Percentiles rank a stretch among this genome's conserved stretches.
These are phyloP conservation scores for Exophiala aquamarina DNA, from an alignment of 2,329 filamentous ascomycete species.

Conservation along the genomic window DNA sequence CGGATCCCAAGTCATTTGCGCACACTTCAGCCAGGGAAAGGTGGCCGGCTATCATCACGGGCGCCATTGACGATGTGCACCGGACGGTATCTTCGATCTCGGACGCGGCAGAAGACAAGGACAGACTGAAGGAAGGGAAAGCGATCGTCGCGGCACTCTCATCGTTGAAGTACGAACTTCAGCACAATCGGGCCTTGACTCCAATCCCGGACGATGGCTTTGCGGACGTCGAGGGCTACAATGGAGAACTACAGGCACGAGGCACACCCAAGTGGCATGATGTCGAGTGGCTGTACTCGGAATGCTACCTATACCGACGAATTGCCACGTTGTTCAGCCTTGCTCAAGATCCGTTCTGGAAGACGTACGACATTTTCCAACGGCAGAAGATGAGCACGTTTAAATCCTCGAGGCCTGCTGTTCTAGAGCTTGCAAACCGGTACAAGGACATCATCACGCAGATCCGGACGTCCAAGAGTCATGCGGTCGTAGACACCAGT, in stretches of 20 bases:
- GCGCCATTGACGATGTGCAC: slow-evolving; percentile 93
- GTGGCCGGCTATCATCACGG: slow-evolving; percentile 93
- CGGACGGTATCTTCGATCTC: slow-evolving; percentile 53
- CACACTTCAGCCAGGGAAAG: slow-evolving; percentile 79
- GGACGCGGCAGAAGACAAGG: slow-evolving; percentile 38
- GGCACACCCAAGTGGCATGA: slow-evolving; percentile 64
- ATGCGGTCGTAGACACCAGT: slow-evolving; percentile 43
- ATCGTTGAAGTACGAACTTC: slow-evolving; percentile 88
- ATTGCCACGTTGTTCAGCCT: slow-evolving; percentile 71
- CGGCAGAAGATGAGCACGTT: slow-evolving; percentile 33
- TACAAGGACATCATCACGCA: slow-evolving; percentile 29
- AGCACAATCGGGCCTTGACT: slow-evolving; percentile 72
- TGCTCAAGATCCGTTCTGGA: slow-evolving; percentile 75
- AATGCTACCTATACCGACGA: slow-evolving; percentile 90
- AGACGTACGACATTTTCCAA: slow-evolving; percentile 58
- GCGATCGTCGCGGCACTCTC: slow-evolving; percentile 76
- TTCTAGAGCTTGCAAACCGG: slow-evolving; percentile 28
- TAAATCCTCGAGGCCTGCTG: slow-evolving; percentile 29
- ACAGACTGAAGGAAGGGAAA: slow-evolving; percentile 78
- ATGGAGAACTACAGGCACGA: slow-evolving; percentile 75
- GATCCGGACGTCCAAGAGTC: slow-evolving; percentile 27
- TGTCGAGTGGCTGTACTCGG: slow-evolving; percentile 83
- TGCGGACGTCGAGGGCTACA: slow-evolving; percentile 76
- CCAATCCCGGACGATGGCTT: slow-evolving; percentile 70
- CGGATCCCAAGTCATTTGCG: slow-evolving; percentile 82